Conservation (phyloP, 2,329 filamentous ascomycete species). For the Penicillium brasilianum region DNA sequence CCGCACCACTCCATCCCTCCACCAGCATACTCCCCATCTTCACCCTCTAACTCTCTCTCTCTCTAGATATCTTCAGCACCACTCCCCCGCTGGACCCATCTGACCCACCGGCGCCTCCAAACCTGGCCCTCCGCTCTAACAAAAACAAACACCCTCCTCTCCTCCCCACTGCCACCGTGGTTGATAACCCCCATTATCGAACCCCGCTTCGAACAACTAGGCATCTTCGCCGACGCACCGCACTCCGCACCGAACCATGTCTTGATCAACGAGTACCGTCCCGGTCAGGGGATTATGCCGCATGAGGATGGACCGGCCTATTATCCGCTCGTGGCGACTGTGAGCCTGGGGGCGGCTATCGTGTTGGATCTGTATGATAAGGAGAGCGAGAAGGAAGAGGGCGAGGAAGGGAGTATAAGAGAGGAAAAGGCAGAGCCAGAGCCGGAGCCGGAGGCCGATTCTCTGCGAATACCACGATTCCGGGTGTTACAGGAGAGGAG, state of each 20-base stretch:
- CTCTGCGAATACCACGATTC: constrained; percentile 38
- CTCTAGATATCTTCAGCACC: constrained; percentile 61
- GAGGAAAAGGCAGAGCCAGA: too few species aligned
- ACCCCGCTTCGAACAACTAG: constrained; percentile 55
- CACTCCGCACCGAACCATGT: constrained; percentile 86
- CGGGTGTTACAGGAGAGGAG: constrained; percentile 82
- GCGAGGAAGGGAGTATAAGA: too few species aligned
- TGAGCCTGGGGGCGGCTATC: constrained; percentile 78
- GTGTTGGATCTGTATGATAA: constrained; percentile 77
- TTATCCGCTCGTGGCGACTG: constrained; percentile 83
- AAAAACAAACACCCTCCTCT: constrained; percentile 73
- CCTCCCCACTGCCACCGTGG: constrained; percentile 73
- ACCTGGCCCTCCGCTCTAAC: constrained; percentile 86
- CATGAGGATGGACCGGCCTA: constrained; percentile 94
- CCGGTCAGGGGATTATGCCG: constrained; percentile 93
- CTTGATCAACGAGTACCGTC: constrained; percentile 87
- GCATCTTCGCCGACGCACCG: constrained; percentile 67
- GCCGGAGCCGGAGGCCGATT: constrained; percentile 9
- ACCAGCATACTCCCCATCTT: background rate
- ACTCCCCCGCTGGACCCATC: constrained; percentile 80
- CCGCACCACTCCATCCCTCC: background rate
- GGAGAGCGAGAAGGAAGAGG: background rate
- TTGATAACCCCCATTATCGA: constrained; percentile 70
- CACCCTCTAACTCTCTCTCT: background rate
- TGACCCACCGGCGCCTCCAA: constrained; percentile 88